Evolutionary conservation across 495 filamentous ascomycete species (phyloP).

Genomic region (Aspergillus bertholletiae): DNA sequence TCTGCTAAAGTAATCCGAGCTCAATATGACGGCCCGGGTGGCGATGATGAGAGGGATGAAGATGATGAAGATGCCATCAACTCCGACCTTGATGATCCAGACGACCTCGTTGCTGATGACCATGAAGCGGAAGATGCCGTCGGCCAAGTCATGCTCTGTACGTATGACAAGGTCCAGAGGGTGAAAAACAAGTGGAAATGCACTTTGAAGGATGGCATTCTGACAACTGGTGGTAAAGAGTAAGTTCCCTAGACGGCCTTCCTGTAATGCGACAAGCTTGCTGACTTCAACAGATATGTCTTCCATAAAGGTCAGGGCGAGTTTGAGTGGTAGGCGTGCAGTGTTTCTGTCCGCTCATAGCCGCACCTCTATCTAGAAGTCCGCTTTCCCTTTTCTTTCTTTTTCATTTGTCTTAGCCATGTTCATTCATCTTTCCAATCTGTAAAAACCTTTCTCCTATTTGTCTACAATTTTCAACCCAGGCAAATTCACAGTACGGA

Average conservation of each 20-base stretch:
- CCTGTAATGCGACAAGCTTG: not conserved
- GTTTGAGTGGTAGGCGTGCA: conserved; percentile 79
- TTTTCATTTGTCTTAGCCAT: not conserved
- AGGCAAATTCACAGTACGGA: not conserved
- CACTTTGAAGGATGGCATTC: conserved; percentile 91
- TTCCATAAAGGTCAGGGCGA: conserved; percentile 97
- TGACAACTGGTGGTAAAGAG: conserved; percentile 88
- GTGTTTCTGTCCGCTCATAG: not conserved
- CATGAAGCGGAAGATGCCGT: conserved; percentile 77
- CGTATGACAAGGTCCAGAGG: conserved; percentile 97
- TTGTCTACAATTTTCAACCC: not conserved
- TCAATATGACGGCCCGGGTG: conserved; percentile 65
- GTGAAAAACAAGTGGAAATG: conserved; percentile 99
- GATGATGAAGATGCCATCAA: conserved; percentile 96
- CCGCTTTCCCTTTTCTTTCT: not conserved
- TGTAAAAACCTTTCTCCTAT: not conserved
- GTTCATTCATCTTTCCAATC: not conserved
- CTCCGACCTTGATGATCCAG: conserved; percentile 93
- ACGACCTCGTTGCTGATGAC: conserved; percentile 74
- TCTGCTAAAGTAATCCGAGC: conserved; percentile 18
- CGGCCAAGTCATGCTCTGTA: conserved; percentile 91
- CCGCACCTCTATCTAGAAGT: not conserved
- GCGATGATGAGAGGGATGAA: conserved; percentile 57
- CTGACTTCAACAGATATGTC: conserved; percentile 59
- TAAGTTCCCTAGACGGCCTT: conserved; percentile 31